Evolutionary conservation across 108 stramenopile genomes (phyloP).

Genomic region (Skeletonema grethae): DNA sequence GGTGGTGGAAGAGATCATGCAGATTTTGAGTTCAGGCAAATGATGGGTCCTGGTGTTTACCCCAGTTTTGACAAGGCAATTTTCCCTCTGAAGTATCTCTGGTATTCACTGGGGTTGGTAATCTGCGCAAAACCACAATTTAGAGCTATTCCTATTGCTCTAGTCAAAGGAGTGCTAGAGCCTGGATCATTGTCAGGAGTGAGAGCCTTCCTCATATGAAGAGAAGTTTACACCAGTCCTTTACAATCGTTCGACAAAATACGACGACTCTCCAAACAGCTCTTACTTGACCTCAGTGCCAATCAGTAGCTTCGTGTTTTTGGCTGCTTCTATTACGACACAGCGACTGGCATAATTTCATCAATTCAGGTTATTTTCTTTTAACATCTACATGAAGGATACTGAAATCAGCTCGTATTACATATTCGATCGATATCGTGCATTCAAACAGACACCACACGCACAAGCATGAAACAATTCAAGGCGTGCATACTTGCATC

Average conservation of each 20-base stretch:
- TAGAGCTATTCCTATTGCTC: slow-evolving; percentile 41
- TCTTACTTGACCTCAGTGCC: too few relatives aligned
- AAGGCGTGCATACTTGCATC: too few relatives aligned
- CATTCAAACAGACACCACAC: too few relatives aligned
- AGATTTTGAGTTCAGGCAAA: slow-evolving; percentile 60
- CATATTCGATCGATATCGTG: too few relatives aligned
- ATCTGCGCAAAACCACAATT: slow-evolving; percentile 32
- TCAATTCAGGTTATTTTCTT: too few relatives aligned
- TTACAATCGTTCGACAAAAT: not conserved
- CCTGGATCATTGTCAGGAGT: slow-evolving; percentile 41
- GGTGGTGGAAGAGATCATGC: slow-evolving; percentile 53
- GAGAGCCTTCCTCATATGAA: slow-evolving; percentile 20
- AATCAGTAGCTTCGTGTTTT: too few relatives aligned
- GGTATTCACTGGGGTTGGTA: slow-evolving; percentile 29
- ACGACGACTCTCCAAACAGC: too few relatives aligned
- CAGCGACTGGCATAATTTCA: too few relatives aligned
- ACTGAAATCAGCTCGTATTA: too few relatives aligned
- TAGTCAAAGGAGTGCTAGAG: slow-evolving; percentile 37
- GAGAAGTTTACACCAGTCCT: not conserved
- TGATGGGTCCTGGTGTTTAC: slow-evolving; percentile 69
- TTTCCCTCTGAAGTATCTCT: slow-evolving; percentile 60
- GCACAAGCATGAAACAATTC: too few relatives aligned
- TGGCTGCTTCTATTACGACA: too few relatives aligned
- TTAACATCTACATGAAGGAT: too few relatives aligned
- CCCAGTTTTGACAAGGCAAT: slow-evolving; percentile 39